Conservation (phyloP, 345 rosid species). For the Eucalyptus globulus region DNA sequence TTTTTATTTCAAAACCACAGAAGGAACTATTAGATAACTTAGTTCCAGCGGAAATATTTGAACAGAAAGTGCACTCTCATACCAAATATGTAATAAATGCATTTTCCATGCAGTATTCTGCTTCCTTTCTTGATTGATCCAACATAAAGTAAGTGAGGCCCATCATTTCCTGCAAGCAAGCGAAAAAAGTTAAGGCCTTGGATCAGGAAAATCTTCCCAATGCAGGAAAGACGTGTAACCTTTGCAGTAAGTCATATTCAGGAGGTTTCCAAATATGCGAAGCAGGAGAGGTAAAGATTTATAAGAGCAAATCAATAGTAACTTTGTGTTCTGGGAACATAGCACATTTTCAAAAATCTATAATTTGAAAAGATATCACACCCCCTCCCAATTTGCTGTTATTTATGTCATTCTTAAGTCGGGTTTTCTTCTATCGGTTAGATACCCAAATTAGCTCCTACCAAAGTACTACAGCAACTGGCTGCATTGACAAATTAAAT, state of each 20-base stretch:
- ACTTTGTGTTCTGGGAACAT: not conserved
- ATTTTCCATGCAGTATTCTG: constrained; percentile 97
- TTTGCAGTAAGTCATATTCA: not conserved
- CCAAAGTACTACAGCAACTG: not conserved
- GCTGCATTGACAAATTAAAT: not conserved
- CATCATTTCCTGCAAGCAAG: constrained; percentile 82
- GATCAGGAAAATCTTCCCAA: not conserved
- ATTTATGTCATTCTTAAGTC: not conserved
- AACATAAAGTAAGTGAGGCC: constrained; percentile 83
- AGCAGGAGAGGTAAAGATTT: not conserved
- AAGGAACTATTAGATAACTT: not conserved
- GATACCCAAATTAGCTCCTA: not conserved
- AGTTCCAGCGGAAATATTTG: not conserved
- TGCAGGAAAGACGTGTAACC: not conserved
- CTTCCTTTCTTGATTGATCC: constrained; percentile 94
- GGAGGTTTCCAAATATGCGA: not conserved
- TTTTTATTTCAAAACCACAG: not conserved
- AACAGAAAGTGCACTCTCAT: constrained; percentile 7
- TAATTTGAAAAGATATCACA: not conserved
- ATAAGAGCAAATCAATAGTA: not conserved
- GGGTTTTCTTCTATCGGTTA: not conserved
- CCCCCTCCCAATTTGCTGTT: not conserved
- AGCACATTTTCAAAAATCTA: not conserved
- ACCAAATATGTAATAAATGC: constrained; percentile 87
- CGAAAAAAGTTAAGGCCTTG: not conserved